Percentiles rank a stretch among this genome's conserved stretches.
phyloP scores from a whole-genome alignment of 805 yeast species.

The Hanseniaspora nectarophila region DNA sequence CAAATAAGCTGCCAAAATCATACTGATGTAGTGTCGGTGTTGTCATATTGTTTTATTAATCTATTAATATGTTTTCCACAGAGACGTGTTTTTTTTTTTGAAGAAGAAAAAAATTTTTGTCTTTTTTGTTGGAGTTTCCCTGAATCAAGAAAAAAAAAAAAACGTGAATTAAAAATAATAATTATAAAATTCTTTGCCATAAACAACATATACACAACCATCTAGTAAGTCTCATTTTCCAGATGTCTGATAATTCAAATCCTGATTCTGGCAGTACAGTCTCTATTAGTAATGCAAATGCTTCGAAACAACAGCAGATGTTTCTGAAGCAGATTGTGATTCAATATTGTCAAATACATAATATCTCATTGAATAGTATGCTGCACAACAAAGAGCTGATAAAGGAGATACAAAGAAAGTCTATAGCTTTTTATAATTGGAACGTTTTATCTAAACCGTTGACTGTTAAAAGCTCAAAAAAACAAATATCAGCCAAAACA shows the following conservation, averaged over 20 bases:
- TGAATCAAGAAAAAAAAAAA: too few relatives aligned
- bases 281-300: background rate
- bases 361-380: slow-evolving; percentile 2
- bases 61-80: background rate
- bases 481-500: slow-evolving; percentile 3
- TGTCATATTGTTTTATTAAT: too few relatives aligned
- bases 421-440: slow-evolving; percentile 11
- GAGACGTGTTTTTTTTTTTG: background rate
- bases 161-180: too few relatives aligned
- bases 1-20: background rate
- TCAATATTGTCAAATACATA: slow-evolving; percentile 7
- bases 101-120: background rate
- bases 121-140: background rate
- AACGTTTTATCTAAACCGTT: slow-evolving; percentile 11
- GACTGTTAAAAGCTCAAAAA: slow-evolving; percentile 6
- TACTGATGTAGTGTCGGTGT: background rate
- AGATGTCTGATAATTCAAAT: background rate
- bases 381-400: slow-evolving; percentile 7
- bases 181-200: too few relatives aligned
- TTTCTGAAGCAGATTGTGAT: slow-evolving; percentile 10
- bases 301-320: slow-evolving; percentile 6
- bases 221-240: too few relatives aligned
- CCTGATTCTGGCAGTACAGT: background rate
- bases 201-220: too few relatives aligned
- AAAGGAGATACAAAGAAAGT: slow-evolving; percentile 11